phyloP scores from a whole-genome alignment of 2,329 filamentous ascomycete species.

The Intubia oerlemansii region DNA sequence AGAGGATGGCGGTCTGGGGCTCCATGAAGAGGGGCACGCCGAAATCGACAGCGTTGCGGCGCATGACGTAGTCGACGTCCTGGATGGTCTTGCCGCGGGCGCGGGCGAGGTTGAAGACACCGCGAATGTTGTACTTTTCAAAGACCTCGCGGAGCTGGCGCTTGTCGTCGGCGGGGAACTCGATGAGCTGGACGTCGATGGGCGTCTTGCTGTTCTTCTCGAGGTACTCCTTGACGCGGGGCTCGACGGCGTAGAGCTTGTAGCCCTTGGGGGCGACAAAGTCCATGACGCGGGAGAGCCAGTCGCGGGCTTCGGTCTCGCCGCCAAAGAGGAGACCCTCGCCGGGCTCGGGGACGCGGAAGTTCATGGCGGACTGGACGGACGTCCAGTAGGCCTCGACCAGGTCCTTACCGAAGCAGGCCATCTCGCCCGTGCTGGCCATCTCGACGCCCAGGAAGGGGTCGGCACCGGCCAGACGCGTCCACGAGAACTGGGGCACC shows the following conservation, averaged over 20 bases:
- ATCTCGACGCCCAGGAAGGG: constrained; percentile 97
- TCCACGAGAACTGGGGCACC: constrained; percentile 98
- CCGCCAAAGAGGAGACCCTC: constrained; percentile 92
- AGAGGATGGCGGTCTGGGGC: constrained; percentile 91
- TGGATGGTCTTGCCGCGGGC: constrained; percentile 61
- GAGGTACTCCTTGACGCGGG: constrained; percentile 63
- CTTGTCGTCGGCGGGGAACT: constrained; percentile 95
- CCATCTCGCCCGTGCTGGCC: constrained; percentile 92
- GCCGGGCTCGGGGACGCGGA: constrained; percentile 83
- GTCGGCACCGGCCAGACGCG: constrained; percentile 86
- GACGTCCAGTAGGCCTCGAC: constrained; percentile 97
- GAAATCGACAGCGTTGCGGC: constrained; percentile 94
- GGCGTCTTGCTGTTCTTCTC: constrained; percentile 44
- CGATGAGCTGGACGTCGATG: constrained; percentile 67
- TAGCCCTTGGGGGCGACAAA: constrained; percentile 78
- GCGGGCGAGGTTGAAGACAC: constrained; percentile 85
- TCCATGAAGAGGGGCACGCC: constrained; percentile 97
- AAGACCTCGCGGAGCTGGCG: constrained; percentile 85
- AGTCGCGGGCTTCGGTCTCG: constrained; percentile 35
- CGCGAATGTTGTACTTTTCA: constrained; percentile 87
- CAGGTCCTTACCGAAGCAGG: constrained; percentile 91
- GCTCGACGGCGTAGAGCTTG: constrained; percentile 75
- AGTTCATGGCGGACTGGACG: constrained; percentile 96
- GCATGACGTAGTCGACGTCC: constrained; percentile 97
- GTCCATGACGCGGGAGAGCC: constrained; percentile 57